Base-by-base conservation (phyloP, 306 rosid species). In the Canavalia gladiata region DNA sequence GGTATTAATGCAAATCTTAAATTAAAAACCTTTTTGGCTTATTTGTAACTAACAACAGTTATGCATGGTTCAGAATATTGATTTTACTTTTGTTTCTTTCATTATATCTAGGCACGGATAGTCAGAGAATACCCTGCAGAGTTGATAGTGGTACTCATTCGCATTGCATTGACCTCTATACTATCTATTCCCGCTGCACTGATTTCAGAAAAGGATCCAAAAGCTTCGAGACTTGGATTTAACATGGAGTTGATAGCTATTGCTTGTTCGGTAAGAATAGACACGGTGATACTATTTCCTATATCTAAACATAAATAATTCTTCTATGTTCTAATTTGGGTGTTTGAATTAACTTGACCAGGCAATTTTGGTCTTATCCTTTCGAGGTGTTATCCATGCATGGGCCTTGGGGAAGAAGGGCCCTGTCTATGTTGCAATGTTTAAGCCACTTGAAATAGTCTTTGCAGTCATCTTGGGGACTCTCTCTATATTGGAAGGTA, bases 401-500 rank as follows among this genome's bases (percentile, higher is more conserved):
- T 73, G 81, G 84, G 87, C 77, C 49, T 1, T 49, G 5, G 30
- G 71, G 7, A 78, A 72, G 80, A 73, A 54, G 28, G 87, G 84
- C 1, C 81, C 84, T 25, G 51, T 78, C 58, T 73, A 34, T 79
- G 81, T 79, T 7, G 74, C 84, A 49, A 80, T 80, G 84, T 84
- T 84, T 50, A 79, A 29, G 63, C 87, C 87, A 56, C 74, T 79
- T 9, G 68, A 46, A 50, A 39, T 84, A 4, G 73, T 80, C 42
- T 59, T 79, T 13, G 82, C 82, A 42, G 58, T 59, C 42, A 18
- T 74, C 35, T 8, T 80, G 77, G 83, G 12, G 83, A 83, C 42
- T 9, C 64, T 63, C 83, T 54, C 63, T 78, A 72, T 57, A 52
- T 83, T 43, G 80, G 81, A 58, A 74, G 84, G 87, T 68, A 82